phyloP scores from a whole-genome alignment of 345 rosid genomes.

The Citrus mangshanensis region DNA sequence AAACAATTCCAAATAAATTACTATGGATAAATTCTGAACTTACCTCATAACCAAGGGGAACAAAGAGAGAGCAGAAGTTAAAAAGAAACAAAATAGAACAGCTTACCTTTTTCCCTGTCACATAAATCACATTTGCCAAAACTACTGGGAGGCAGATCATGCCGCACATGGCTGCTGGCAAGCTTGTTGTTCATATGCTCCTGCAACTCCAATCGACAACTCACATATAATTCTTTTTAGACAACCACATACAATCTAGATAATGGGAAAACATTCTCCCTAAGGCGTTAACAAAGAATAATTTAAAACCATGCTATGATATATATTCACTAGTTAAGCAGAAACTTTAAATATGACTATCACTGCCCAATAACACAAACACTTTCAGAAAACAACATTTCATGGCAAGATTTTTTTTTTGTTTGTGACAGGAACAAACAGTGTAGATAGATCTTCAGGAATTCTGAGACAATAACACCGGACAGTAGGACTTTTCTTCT shows the following conservation, averaged over 20 bases:
- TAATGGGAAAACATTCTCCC: background rate
- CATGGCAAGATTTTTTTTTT: too few species aligned
- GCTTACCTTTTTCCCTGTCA: constrained; percentile 71
- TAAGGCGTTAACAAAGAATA: background rate
- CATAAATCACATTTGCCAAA: constrained; percentile 80
- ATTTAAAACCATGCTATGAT: background rate
- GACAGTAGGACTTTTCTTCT: background rate
- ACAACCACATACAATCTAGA: background rate
- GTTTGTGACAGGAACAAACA: too few species aligned
- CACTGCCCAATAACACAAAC: background rate
- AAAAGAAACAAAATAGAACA: background rate
- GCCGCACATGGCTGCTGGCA: constrained; percentile 79
- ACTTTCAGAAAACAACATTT: background rate
- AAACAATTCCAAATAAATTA: background rate
- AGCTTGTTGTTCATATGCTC: constrained; percentile 84
- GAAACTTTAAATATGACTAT: background rate
- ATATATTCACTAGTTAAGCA: background rate
- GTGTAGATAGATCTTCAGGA: background rate
- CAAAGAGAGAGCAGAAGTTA: background rate
- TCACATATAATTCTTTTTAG: background rate
- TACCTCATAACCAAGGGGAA: background rate
- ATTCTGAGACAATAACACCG: background rate
- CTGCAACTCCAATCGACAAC: constrained; percentile 32
- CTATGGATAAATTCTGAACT: background rate
- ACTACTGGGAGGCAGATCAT: constrained; percentile 62